Evolutionary conservation across 306 rosid species (phyloP).

Genomic region (Citrullus amarus): DNA sequence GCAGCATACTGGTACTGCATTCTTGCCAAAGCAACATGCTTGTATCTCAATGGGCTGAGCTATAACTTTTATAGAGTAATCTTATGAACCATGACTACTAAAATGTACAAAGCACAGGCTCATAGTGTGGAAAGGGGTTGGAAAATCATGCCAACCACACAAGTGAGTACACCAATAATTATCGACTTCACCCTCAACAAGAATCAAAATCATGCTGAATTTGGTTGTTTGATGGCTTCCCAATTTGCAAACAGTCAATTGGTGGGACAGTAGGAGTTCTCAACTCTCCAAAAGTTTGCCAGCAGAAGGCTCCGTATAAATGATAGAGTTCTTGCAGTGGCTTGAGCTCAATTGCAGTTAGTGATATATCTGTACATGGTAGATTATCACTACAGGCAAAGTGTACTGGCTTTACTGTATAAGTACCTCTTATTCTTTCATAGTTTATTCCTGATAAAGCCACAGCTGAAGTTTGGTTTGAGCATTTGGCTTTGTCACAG

Average conservation of each 20-base stretch:
- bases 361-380: conserved; percentile 77
- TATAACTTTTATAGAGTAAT: background rate
- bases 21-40: background rate
- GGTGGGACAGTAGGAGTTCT: conserved; percentile 79
- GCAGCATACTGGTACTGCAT: background rate
- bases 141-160: conserved; percentile 44
- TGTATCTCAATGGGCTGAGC: background rate
- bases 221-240: conserved; percentile 71
- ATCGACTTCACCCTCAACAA: conserved; percentile 34
- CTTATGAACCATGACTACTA: background rate
- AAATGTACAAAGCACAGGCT: conserved; percentile 7
- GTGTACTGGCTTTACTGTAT: conserved; percentile 78
- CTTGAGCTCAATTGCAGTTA: conserved; percentile 53
- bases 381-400: conserved; percentile 92
- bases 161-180: conserved; percentile 24
- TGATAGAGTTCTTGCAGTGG: conserved; percentile 76
- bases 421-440: conserved; percentile 80
- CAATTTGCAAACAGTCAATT: conserved; percentile 61
- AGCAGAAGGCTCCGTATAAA: conserved; percentile 74
- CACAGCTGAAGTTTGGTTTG: conserved; percentile 71
- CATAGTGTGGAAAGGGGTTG: conserved; percentile 39
- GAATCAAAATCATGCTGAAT: conserved; percentile 59
- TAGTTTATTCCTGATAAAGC: conserved; percentile 80
- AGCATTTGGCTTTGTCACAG: conserved; percentile 72
- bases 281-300: conserved; percentile 83